A percentile compares a stretch with the other conserved stretches of the same genome.
These are phyloP conservation scores for Sungouiella thailandica DNA, from an alignment of 805 yeast species.

Conservation along the genomic window DNA sequence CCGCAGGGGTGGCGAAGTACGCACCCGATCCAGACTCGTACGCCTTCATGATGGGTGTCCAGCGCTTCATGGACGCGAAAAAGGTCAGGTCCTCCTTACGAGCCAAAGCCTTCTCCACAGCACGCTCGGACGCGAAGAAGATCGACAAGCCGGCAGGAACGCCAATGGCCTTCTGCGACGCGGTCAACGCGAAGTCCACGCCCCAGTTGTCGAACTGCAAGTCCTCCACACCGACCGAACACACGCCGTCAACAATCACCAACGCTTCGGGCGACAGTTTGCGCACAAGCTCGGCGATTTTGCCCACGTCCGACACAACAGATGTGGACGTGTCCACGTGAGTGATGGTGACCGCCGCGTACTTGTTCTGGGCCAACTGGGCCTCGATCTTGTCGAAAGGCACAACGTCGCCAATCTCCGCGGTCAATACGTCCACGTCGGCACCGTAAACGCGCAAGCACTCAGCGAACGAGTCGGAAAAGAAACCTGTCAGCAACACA, in stretches of 20 bases:
- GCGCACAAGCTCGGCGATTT: slow-evolving; percentile 57
- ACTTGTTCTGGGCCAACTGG: slow-evolving; percentile 48
- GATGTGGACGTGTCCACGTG: slow-evolving; percentile 97
- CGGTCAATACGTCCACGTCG: slow-evolving; percentile 67
- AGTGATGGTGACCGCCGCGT: slow-evolving; percentile 74
- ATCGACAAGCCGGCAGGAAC: slow-evolving; percentile 90
- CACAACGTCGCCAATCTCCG: slow-evolving; percentile 70
- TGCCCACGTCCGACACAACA: slow-evolving; percentile 70
- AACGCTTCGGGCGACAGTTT: slow-evolving; percentile 71
- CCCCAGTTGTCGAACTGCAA: slow-evolving; percentile 87
- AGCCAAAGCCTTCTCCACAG: slow-evolving; percentile 53
- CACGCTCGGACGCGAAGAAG: slow-evolving; percentile 70
- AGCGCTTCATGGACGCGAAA: slow-evolving; percentile 70
- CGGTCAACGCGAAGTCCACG: slow-evolving; percentile 81
- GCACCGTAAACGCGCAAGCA: slow-evolving; percentile 69
- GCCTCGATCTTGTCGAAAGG: slow-evolving; percentile 51
- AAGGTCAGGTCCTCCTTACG: slow-evolving; percentile 47
- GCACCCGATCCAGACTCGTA: slow-evolving; percentile 77
- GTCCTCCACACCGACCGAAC: slow-evolving; percentile 87
- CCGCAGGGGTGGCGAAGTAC: slow-evolving; percentile 97
- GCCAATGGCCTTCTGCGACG: slow-evolving; percentile 94
- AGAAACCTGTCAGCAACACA: slow-evolving; percentile 86
- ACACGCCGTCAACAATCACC: slow-evolving; percentile 88
- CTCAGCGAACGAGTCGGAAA: slow-evolving; percentile 78
- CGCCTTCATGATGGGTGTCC: slow-evolving; percentile 86